Conservation (phyloP, 1,284 basidiomycete genomes). For the Pseudozyma pruni region DNA sequence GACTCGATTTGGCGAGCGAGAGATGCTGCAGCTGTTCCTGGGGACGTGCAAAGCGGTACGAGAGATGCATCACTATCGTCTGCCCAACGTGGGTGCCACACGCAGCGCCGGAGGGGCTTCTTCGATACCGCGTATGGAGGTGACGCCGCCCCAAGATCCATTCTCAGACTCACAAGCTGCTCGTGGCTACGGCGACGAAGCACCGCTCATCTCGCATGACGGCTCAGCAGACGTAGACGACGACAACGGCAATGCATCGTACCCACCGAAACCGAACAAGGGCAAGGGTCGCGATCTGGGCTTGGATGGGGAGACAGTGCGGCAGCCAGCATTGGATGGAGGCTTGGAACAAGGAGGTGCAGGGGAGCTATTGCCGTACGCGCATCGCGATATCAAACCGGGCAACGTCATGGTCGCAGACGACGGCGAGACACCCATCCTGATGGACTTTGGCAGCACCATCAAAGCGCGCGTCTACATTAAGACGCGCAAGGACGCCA, state of each 20-base stretch:
- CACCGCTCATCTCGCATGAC: constrained; percentile 48
- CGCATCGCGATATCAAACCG: constrained; percentile 96
- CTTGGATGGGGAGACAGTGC: constrained; percentile 11
- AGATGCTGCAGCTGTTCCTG: constrained; percentile 88
- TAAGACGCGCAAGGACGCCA: constrained; percentile 82
- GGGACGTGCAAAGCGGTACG: constrained; percentile 92
- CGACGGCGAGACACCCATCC: constrained; percentile 78
- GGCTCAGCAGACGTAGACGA: constrained; percentile 70
- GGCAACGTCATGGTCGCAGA: constrained; percentile 95
- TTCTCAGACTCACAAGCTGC: constrained; percentile 32
- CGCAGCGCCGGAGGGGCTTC: constrained; percentile 12
- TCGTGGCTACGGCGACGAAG: constrained; percentile 5
- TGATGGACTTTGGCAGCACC: constrained; percentile 98
- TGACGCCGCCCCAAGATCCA: constrained; percentile 40
- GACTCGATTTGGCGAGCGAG: constrained; percentile 84
- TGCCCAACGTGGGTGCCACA: constrained; percentile 45
- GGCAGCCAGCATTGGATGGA: constrained; percentile 65
- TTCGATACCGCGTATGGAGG: constrained; percentile 30
- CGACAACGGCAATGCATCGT: constrained; percentile 68
- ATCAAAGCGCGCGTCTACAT: constrained; percentile 82
- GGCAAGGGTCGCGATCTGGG: constrained; percentile 38
- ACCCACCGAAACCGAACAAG: constrained; percentile 52
- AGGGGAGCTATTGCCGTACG: constrained; percentile 77
- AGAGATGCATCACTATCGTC: constrained; percentile 80
- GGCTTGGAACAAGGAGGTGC: constrained; percentile 69